These are phyloP conservation scores for Albizia julibrissin DNA, from an alignment of 306 rosid genomes.

Conservation along the genomic window DNA sequence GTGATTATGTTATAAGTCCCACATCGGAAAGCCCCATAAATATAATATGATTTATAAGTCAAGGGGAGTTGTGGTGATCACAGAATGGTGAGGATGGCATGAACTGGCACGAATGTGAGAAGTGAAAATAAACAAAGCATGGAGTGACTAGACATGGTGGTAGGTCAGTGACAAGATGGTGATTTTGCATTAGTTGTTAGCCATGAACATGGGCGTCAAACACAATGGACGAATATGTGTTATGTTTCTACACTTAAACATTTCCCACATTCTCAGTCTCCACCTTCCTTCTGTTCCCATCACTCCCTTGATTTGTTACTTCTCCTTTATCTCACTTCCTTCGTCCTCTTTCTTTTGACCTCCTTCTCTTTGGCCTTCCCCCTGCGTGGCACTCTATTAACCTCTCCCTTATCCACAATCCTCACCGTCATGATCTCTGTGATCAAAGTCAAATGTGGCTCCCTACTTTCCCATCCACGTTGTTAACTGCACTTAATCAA, in stretches of 20 bases:
- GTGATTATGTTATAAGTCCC: too few relatives aligned
- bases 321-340: not conserved
- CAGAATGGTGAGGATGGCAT: not conserved
- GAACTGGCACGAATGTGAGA: not conserved
- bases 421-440: not conserved
- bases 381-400: not conserved
- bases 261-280: not conserved
- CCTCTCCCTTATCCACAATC: not conserved
- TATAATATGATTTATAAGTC: too few relatives aligned
- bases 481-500: not conserved
- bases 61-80: too few relatives aligned
- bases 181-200: not conserved
- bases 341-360: slow-evolving; percentile 4
- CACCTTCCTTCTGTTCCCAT: not conserved
- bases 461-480: not conserved
- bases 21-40: too few relatives aligned
- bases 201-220: not conserved
- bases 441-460: not conserved
- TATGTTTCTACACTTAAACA: not conserved
- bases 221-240: not conserved
- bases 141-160: not conserved
- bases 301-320: not conserved
- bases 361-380: not conserved
- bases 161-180: not conserved
- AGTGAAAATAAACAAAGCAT: not conserved